Conservation (phyloP, 2,329 filamentous ascomycete species). For the Penicillium sp. region DNA sequence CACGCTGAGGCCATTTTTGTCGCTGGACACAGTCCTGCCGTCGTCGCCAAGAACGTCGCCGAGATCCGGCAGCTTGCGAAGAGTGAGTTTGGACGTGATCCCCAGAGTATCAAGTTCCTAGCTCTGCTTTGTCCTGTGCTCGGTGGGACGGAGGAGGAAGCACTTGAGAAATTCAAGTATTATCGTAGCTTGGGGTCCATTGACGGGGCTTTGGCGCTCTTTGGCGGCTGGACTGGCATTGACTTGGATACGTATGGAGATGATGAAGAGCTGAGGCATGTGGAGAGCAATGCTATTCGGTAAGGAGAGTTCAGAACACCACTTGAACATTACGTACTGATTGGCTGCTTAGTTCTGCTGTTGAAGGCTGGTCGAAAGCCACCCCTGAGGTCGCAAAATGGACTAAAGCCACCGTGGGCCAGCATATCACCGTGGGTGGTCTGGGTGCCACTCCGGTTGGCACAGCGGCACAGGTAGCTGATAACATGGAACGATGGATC, state of each 20-base stretch:
- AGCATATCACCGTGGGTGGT: constrained; percentile 68
- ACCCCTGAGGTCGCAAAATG: constrained; percentile 64
- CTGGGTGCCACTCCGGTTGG: constrained; percentile 66
- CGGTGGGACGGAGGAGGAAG: constrained; percentile 66
- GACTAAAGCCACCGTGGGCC: constrained; percentile 70
- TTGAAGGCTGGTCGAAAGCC: constrained; percentile 54
- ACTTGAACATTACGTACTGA: not conserved
- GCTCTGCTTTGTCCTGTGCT: constrained; percentile 67
- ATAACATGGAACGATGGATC: constrained; percentile 68
- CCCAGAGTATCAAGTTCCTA: constrained; percentile 65
- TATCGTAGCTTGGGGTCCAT: constrained; percentile 62
- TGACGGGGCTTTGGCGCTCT: constrained; percentile 69
- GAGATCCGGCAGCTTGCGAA: constrained; percentile 62
- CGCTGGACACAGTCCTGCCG: constrained; percentile 63
- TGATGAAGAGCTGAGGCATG: constrained; percentile 62
- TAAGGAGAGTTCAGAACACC: constrained; percentile 13
- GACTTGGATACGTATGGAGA: constrained; percentile 62
- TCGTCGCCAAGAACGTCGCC: constrained; percentile 62
- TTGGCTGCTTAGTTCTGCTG: constrained; percentile 44
- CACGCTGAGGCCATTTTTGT: constrained; percentile 73
- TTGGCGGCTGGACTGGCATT: constrained; percentile 74
- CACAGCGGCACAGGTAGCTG: constrained; percentile 64
- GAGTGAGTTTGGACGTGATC: constrained; percentile 57
- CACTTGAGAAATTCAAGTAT: constrained; percentile 63
- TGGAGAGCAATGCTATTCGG: constrained; percentile 63